A percentile compares a stretch with the other conserved stretches of the same genome.
These are phyloP conservation scores for Cystofilobasidium macerans DNA, from an alignment of 768 basidiomycete species.

Conservation along the genomic window DNA sequence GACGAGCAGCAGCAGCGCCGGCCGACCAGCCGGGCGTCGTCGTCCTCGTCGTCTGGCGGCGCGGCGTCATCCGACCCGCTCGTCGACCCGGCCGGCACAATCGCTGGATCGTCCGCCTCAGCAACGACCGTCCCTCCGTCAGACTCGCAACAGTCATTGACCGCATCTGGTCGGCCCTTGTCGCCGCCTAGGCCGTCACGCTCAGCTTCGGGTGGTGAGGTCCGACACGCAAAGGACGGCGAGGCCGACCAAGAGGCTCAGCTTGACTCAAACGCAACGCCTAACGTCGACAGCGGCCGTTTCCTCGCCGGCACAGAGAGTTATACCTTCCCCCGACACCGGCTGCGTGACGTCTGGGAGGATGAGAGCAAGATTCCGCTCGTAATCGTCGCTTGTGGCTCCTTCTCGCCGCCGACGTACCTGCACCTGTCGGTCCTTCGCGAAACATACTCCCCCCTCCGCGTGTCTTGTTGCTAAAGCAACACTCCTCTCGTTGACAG, in stretches of 20 bases:
- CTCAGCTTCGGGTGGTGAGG: not conserved
- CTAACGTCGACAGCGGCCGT: slow-evolving; percentile 13
- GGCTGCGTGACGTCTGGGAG: slow-evolving; percentile 27
- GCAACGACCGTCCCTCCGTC: no score
- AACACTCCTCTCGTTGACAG: slow-evolving; percentile 23
- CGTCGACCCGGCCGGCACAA: no score
- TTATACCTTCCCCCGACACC: slow-evolving; percentile 27
- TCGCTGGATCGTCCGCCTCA: no score
- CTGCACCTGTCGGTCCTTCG: slow-evolving; percentile 54
- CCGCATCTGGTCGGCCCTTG: not conserved
- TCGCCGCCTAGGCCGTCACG: not conserved
- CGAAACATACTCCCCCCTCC: not conserved
- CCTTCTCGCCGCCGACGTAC: slow-evolving; percentile 96
- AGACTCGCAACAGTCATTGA: no score
- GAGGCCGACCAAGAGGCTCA: slow-evolving; percentile 13
- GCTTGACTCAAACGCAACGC: not conserved
- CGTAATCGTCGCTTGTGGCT: slow-evolving; percentile 73
- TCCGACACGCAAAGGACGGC: slow-evolving; percentile 7
- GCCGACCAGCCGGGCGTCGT: not conserved
- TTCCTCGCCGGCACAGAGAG: slow-evolving; percentile 19
- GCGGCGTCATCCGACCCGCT: no score
- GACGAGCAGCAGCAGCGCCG: not conserved
- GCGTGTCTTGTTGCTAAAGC: no score
- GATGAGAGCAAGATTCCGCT: slow-evolving; percentile 23
- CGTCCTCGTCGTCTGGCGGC: not conserved